Evolutionary conservation across 75 land plant genomes (phyloP), one percentile per base, ranked within the genome.

Genomic region (Cunninghamia lanceolata): DNA sequence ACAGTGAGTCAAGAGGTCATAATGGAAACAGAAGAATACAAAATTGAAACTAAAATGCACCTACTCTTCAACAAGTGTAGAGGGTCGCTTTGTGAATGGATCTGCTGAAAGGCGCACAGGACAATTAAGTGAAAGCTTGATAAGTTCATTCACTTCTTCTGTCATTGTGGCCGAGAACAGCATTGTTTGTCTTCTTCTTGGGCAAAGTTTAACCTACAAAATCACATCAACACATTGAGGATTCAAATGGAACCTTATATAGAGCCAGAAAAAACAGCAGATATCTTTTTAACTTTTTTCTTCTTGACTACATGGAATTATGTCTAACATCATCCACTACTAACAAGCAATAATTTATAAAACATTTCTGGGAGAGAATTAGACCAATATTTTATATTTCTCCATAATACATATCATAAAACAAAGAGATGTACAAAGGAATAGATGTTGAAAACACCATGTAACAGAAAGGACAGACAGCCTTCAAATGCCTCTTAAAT

Each of bases 111-210:
- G 95, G 21, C 99, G 93, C 30, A 96, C 86, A 32, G 99, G 99
- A 88, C 91, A 93, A 59, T 86, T 91, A 54, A 98, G 86, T 53
- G 99, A 96, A 50, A 96, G 95, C 88, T 93, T 94, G 56, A 98
- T 86, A 76, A 98, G 96, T 82, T 94, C 94, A 85, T 90, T 88
- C 89, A 98, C 93, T 89, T 98, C 95, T 82, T 98, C 97, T 38
- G 97, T 98, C 99, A 98, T 96, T 39, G 99, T 98, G 80, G 99
- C 99, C 15, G 99, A 96, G 88, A 98, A 98, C n/a, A 98, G 81
- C 99, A 98, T 95, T 3, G 99, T 98, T 86, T 96, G 97, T 87
- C 99, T 94, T 86, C 94, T 88, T 75, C 90, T 95, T 17, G 99
- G 99, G 86, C 99, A 96, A 42, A 95, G 86, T 21, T 91, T 92